phyloP scores from a whole-genome alignment of 2,329 filamentous ascomycete species.

The Cordyceps tenuipes region DNA sequence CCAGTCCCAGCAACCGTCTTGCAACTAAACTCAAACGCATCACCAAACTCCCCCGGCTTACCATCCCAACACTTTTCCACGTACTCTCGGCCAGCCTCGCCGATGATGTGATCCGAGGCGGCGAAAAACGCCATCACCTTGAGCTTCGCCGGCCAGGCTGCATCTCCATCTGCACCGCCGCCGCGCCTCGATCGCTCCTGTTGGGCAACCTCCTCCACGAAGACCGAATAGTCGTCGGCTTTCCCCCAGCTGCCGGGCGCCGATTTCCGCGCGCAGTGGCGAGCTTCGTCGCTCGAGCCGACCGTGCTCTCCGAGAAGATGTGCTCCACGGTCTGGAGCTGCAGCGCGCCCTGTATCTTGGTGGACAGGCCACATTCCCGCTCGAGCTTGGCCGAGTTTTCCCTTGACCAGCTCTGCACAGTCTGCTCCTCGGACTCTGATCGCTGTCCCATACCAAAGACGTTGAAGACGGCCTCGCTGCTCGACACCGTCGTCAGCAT shows the following conservation, averaged over 20 bases:
- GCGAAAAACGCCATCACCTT: slow-evolving; percentile 7
- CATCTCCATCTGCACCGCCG: not conserved
- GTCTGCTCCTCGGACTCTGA: slow-evolving; percentile 1
- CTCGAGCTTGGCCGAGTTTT: not conserved
- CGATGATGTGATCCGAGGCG: slow-evolving; percentile 5
- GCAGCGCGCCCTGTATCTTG: slow-evolving; percentile 1
- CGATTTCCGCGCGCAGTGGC: slow-evolving; percentile 6
- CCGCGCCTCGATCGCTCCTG: not conserved
- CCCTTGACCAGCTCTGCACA: not conserved
- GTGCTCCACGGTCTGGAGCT: slow-evolving; percentile 5
- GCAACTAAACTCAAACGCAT: not conserved
- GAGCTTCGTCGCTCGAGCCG: slow-evolving; percentile 9
- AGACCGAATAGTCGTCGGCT: slow-evolving; percentile 4
- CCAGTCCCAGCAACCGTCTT: slow-evolving; percentile 4
- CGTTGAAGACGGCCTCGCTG: slow-evolving; percentile 5
- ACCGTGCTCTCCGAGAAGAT: slow-evolving; percentile 7
- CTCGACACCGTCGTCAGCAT: slow-evolving; percentile 9
- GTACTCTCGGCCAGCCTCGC: slow-evolving; percentile 6
- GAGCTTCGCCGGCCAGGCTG: not conserved
- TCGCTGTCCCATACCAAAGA: not conserved
- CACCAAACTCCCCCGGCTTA: slow-evolving; percentile 2
- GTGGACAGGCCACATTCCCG: slow-evolving; percentile 1
- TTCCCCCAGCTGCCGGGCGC: slow-evolving; percentile 8
- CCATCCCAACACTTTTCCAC: slow-evolving; percentile 8
- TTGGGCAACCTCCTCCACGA: not conserved